Evolutionary conservation across 1,284 basidiomycete genomes (phyloP).

Genomic region (Ustilago lituana): DNA sequence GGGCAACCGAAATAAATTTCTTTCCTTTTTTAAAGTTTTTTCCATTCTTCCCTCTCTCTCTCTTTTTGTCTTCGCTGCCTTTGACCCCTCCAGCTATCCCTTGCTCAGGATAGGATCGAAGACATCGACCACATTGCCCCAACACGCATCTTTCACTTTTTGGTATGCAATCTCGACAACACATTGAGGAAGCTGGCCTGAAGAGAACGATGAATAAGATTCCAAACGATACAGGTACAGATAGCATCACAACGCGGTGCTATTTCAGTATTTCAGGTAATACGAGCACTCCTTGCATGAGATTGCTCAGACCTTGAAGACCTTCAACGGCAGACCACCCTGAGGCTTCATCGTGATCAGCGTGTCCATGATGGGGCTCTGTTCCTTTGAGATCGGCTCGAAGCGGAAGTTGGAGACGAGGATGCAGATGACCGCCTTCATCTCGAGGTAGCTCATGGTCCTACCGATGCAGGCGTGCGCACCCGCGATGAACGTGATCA

Average conservation of each 20-base stretch:
- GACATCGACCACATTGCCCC: background rate
- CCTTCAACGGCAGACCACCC: slow-evolving; percentile 44
- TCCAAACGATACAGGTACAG: too few relatives aligned
- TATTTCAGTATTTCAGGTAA: too few relatives aligned
- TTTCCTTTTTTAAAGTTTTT: slow-evolving; percentile 12
- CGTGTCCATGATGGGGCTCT: slow-evolving; percentile 38
- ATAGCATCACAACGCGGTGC: too few relatives aligned
- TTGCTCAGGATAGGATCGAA: too few relatives aligned
- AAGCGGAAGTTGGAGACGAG: slow-evolving; percentile 56
- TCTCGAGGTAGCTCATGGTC: slow-evolving; percentile 55
- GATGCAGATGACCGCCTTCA: slow-evolving; percentile 52
- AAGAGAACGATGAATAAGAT: background rate
- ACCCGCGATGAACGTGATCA: slow-evolving; percentile 58
- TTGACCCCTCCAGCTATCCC: too few relatives aligned
- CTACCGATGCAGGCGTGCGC: slow-evolving; percentile 57
- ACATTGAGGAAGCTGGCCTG: too few relatives aligned
- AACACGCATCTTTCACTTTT: too few relatives aligned
- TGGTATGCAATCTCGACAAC: too few relatives aligned
- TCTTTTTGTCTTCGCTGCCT: too few relatives aligned
- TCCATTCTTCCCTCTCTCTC: background rate
- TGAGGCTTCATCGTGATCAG: slow-evolving; percentile 58
- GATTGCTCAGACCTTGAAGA: slow-evolving; percentile 25
- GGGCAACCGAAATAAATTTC: too few relatives aligned
- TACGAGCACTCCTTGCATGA: too few relatives aligned
- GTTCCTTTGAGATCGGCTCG: slow-evolving; percentile 33